These are phyloP conservation scores for Isoetes taiwanensis DNA, from an alignment of 75 land plant species.

Conservation along the genomic window DNA sequence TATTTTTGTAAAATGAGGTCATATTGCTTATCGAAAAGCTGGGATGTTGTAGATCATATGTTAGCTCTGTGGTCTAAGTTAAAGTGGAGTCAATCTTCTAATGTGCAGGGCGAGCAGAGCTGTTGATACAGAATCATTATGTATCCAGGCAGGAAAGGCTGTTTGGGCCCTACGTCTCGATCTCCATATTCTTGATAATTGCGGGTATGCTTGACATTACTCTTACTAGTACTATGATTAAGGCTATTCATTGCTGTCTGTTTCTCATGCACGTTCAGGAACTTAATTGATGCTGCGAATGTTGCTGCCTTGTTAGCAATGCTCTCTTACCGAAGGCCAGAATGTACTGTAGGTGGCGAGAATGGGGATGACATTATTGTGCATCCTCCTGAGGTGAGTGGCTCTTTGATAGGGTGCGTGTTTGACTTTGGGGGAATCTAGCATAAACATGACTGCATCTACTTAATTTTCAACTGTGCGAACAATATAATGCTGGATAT, in stretches of 20 bases:
- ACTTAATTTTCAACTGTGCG: not conserved
- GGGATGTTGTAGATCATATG: not conserved
- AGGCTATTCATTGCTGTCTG: not conserved
- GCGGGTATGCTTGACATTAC: slow-evolving; percentile 41
- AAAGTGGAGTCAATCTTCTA: not conserved
- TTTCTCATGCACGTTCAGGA: slow-evolving; percentile 31
- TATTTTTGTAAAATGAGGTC: not conserved
- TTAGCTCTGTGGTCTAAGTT: not conserved
- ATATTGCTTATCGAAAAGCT: not conserved
- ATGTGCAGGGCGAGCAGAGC: slow-evolving; percentile 85
- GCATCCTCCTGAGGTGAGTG: slow-evolving; percentile 76
- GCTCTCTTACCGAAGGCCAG: slow-evolving; percentile 78
- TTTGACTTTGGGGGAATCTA: not conserved
- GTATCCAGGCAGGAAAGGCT: slow-evolving; percentile 68
- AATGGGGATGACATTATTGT: slow-evolving; percentile 71
- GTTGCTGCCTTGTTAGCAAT: slow-evolving; percentile 84
- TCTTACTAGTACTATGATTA: not conserved
- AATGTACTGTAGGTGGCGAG: slow-evolving; percentile 69
- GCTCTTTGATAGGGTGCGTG: not conserved
- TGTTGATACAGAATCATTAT: slow-evolving; percentile 90
- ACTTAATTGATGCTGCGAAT: slow-evolving; percentile 88
- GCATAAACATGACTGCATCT: not conserved
- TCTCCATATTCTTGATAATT: slow-evolving; percentile 82
- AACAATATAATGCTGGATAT: not conserved
- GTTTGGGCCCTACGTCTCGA: slow-evolving; percentile 85